A percentile compares a stretch with the other conserved stretches of the same genome.
phyloP scores from a whole-genome alignment of 1,284 basidiomycete species.

The Uromyces viciae-fabae region DNA sequence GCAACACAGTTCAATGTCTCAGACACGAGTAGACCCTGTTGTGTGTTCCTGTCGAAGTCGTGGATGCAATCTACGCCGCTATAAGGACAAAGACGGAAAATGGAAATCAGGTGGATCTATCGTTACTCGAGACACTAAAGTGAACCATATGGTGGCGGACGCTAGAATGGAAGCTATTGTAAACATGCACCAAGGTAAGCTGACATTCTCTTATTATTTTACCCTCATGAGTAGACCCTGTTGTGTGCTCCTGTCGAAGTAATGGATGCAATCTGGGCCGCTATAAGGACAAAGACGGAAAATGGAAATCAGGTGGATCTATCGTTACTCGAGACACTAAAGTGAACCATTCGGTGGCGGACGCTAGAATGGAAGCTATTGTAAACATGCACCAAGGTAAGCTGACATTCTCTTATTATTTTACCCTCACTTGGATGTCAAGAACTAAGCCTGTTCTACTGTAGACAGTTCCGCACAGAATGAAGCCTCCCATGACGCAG shows the following conservation, averaged over 20 bases:
- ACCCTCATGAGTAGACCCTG: neutral
- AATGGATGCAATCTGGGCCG: neutral
- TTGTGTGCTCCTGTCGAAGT: neutral
- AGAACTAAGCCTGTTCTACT: neutral
- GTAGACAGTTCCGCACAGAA: neutral
- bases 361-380: neutral
- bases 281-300: neutral
- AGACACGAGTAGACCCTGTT: neutral
- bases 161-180: neutral
- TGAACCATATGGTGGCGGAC: neutral
- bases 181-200: neutral
- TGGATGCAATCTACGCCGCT: neutral
- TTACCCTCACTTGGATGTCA: neutral
- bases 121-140: neutral
- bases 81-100: slow-evolving; percentile 1
- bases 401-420: neutral
- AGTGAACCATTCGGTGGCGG: neutral
- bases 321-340: neutral
- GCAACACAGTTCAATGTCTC: too few relatives aligned
- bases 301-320: neutral
- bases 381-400: neutral
- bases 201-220: neutral
- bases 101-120: slow-evolving; percentile 3
- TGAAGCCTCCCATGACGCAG: neutral
- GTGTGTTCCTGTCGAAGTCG: slow-evolving; percentile 7